These are phyloP conservation scores for Tilletia setariae DNA, from an alignment of 1,284 basidiomycete genomes.

Conservation along the genomic window DNA sequence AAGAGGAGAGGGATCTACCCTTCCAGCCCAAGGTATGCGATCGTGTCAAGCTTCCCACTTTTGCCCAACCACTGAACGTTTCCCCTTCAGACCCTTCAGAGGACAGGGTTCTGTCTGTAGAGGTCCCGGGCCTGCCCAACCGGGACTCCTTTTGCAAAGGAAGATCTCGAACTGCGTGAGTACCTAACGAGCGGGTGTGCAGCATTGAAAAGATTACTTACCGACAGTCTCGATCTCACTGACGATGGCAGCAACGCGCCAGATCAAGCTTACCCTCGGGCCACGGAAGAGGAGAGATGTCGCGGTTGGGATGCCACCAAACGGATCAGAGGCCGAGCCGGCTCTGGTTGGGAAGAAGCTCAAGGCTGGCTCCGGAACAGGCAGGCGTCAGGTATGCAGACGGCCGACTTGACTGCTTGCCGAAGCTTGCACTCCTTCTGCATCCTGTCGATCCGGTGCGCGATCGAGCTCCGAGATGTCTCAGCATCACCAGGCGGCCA, in stretches of 20 bases:
- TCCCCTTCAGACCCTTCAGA: not conserved
- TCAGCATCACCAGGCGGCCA: conserved; percentile 81
- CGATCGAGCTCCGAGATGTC: conserved; percentile 62
- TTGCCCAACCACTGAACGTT: not conserved
- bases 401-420: conserved; percentile 75
- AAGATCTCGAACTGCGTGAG: not conserved
- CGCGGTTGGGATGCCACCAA: not conserved
- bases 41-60: conserved; percentile 40
- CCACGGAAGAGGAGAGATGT: conserved; percentile 7
- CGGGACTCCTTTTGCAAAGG: conserved; percentile 9
- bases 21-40: conserved; percentile 55
- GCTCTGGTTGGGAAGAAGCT: conserved; percentile 28
- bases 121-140: conserved; percentile 8
- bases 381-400: conserved; percentile 75
- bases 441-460: conserved; percentile 70
- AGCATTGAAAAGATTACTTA: too few species aligned
- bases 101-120: not conserved
- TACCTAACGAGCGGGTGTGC: too few species aligned
- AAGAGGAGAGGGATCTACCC: conserved; percentile 44
- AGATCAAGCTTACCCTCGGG: conserved; percentile 9
- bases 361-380: conserved; percentile 48
- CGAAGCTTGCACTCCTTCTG: conserved; percentile 70
- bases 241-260: conserved; percentile 21
- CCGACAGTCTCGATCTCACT: too few species aligned
- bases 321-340: not conserved